Evolutionary conservation across 2,329 filamentous ascomycete species (phyloP), one percentile per base, ranked within the genome.

Genomic region (Parafenestella ontariensis): DNA sequence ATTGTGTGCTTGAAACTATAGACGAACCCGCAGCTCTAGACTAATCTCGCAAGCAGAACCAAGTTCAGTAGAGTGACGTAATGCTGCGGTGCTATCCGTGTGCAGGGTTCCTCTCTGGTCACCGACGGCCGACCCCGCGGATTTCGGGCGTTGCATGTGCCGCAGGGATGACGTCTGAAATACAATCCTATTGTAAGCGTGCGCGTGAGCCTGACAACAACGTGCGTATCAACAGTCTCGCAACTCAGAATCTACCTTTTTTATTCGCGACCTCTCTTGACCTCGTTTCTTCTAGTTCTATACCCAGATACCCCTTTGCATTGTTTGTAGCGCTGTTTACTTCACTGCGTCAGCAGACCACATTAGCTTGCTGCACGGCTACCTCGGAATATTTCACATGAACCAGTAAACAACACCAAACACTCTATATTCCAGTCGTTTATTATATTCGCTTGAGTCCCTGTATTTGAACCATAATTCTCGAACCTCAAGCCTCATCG

Each of bases 131-230:
- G 52, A 61, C 59, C 59, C 52, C 57, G 45, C 57, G 37, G 50
- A 34, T n/a, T 40, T 21, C 51, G 46, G 36, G 47, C 29, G 15
- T 8, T n/a, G n/a, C n/a, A n/a, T n/a, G n/a, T n/a, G n/a, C 11
- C 15, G 40, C 57, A 60, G 51, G 59, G 59, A 61, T 62, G 57
- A 58, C 59, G 54, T 61, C 50, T 54, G 13, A 3, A 34, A 34
- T 34, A 34, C 41, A 34, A 52, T 51, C 52, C 52, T 52, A 47
- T n/a, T n/a, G 43, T 41, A 42, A 49, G 45, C 17, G 13, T 26
- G 21, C n/a, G n/a, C 7, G 10, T n/a, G 11, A 6, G 23, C 28
- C 18, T 24, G 17, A 23, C 41, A 21, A 18, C 5, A 43, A 9
- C 20, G 34, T 36, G 40, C 34, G 29, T 20, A 36, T 28, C 29